These are phyloP conservation scores for Leccinum ochraceum DNA, from an alignment of 768 basidiomycete genomes.

Conservation along the genomic window DNA sequence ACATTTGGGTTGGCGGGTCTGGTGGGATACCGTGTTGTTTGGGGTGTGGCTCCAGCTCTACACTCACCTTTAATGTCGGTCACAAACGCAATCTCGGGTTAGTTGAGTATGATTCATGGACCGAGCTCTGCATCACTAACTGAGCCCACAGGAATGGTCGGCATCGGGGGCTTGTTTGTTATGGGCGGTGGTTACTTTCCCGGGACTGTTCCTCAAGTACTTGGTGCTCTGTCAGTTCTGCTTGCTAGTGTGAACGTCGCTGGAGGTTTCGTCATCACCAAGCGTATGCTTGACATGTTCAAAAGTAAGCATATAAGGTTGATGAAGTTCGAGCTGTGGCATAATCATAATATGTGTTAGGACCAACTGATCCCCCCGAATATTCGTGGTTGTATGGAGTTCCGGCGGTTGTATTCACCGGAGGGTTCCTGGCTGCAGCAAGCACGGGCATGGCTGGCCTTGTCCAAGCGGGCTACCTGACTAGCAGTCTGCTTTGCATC, in stretches of 20 bases:
- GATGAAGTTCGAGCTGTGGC: neutral
- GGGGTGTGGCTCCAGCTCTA: conserved; percentile 85
- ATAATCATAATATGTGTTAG: conserved; percentile 37
- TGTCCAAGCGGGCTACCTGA: conserved; percentile 85
- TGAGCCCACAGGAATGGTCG: conserved; percentile 59
- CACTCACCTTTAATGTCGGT: conserved; percentile 93
- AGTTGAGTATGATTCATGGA: conserved; percentile 25
- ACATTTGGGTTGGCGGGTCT: conserved; percentile 85
- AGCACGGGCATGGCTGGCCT: conserved; percentile 84
- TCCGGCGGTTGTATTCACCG: conserved; percentile 80
- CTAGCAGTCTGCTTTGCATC: conserved; percentile 86
- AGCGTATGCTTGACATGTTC: conserved; percentile 93
- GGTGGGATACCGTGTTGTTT: conserved; percentile 86
- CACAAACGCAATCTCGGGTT: conserved; percentile 85
- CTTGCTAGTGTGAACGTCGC: conserved; percentile 86
- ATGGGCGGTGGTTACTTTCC: conserved; percentile 90
- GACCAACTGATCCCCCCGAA: conserved; percentile 83
- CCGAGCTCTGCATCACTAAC: neutral
- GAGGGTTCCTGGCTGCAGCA: conserved; percentile 79
- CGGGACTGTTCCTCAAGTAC: conserved; percentile 73
- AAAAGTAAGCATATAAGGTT: conserved; percentile 52
- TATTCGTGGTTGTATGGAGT: conserved; percentile 82
- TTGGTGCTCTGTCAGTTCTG: conserved; percentile 84
- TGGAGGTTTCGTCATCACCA: conserved; percentile 87
- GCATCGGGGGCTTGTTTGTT: conserved; percentile 82